phyloP scores from a whole-genome alignment of 441 rosid species.

The Adansonia grandidieri region DNA sequence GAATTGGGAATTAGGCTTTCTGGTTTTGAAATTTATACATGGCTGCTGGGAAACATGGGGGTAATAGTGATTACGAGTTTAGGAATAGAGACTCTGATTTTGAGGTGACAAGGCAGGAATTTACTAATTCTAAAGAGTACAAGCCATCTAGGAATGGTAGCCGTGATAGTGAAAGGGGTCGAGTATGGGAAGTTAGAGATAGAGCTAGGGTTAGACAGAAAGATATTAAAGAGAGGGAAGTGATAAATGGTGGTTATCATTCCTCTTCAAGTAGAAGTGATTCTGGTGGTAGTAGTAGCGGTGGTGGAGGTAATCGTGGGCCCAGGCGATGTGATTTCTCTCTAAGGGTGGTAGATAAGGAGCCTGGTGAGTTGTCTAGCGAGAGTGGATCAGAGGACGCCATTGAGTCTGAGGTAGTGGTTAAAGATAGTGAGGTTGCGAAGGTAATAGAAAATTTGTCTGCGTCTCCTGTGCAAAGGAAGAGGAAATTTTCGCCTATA shows the following conservation, averaged over 20 bases:
- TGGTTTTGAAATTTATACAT: slow-evolving; percentile 40
- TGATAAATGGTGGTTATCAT: slow-evolving; percentile 50
- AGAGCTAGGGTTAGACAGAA: slow-evolving; percentile 63
- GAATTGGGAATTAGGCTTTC: slow-evolving; percentile 36
- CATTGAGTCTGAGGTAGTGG: slow-evolving; percentile 50
- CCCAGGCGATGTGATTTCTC: slow-evolving; percentile 45
- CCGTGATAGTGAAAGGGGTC: slow-evolving; percentile 43
- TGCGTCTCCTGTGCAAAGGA: slow-evolving; percentile 58
- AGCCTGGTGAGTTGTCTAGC: slow-evolving; percentile 98
- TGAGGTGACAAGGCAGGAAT: slow-evolving; percentile 55
- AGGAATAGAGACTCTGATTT: slow-evolving; percentile 62
- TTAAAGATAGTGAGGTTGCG: slow-evolving; percentile 43
- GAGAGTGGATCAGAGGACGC: slow-evolving; percentile 97
- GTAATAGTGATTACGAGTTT: slow-evolving; percentile 67
- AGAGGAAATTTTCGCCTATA: slow-evolving; percentile 93
- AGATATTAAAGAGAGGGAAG: slow-evolving; percentile 68
- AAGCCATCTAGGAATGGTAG: slow-evolving; percentile 49
- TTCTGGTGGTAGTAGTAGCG: slow-evolving; percentile 55
- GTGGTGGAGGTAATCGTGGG: slow-evolving; percentile 39
- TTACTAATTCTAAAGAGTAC: slow-evolving; percentile 51
- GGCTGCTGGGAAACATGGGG: slow-evolving; percentile 91
- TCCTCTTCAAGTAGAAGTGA: slow-evolving; percentile 66
- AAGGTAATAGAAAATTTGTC: slow-evolving; percentile 55
- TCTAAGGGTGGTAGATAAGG: slow-evolving; percentile 65
- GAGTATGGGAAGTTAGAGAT: slow-evolving; percentile 37